Evolutionary conservation across 345 rosid genomes (phyloP).

Genomic region (Garcia nutans): DNA sequence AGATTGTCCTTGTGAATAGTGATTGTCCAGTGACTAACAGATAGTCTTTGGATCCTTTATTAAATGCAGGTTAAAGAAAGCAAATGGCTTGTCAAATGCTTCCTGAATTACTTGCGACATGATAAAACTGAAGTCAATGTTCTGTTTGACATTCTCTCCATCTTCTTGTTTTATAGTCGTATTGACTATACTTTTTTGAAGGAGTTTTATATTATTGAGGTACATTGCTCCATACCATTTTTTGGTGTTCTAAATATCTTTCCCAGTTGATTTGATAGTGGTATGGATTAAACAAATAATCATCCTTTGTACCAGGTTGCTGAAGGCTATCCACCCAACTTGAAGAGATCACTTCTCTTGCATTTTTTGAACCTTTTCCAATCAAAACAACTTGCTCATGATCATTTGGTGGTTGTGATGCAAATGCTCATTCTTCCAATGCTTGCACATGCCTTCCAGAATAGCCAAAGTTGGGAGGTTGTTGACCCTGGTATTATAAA

Average conservation of each 20-base stretch:
- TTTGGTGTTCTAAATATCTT: not conserved
- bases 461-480: constrained; percentile 89
- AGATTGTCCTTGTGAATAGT: not conserved
- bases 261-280: not conserved
- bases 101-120: constrained; percentile 81
- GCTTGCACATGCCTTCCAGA: constrained; percentile 96
- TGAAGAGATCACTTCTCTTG: constrained; percentile 81
- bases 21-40: not conserved
- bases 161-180: constrained; percentile 89
- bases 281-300: constrained; percentile 1
- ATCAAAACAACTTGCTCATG: constrained; percentile 87
- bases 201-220: constrained; percentile 98
- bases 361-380: constrained; percentile 92
- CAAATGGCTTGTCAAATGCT: constrained; percentile 99
- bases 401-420: constrained; percentile 93
- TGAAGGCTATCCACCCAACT: constrained; percentile 81
- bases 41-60: constrained; percentile 17
- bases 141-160: constrained; percentile 88
- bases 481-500: constrained; percentile 83
- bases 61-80: constrained; percentile 90
- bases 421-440: constrained; percentile 99
- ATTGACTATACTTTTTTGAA: constrained; percentile 96
- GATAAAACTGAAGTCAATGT: constrained; percentile 83
- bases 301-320: constrained; percentile 61
- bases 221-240: constrained; percentile 24